A percentile compares a stretch with the other conserved stretches of the same genome.
Evolutionary conservation across 306 rosid genomes (phyloP).

Genomic region (Trifolium fragiferum): DNA sequence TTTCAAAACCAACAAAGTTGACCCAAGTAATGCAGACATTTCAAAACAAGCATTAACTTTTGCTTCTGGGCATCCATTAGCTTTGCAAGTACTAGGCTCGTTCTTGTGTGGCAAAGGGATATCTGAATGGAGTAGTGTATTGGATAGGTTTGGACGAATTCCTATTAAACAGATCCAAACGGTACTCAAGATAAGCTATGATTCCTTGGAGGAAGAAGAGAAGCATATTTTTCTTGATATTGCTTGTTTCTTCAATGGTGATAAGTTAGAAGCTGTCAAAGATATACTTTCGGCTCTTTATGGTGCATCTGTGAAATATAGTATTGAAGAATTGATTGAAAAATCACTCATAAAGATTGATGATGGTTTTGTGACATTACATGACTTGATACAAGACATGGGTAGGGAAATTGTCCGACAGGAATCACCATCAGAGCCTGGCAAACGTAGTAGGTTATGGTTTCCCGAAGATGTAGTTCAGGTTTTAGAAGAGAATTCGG

Average conservation of each 20-base stretch:
- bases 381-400: slow-evolving; percentile 12
- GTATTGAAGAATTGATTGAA: neutral
- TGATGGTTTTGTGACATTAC: slow-evolving; percentile 5
- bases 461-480: neutral
- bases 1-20: slow-evolving; percentile 1
- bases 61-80: slow-evolving; percentile 2
- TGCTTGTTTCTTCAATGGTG: slow-evolving; percentile 24
- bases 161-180: neutral
- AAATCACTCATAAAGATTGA: slow-evolving; percentile 17
- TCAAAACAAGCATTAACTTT: neutral
- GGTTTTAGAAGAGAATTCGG: neutral
- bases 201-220: slow-evolving; percentile 2
- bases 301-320: neutral
- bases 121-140: neutral
- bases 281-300: neutral
- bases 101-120: neutral
- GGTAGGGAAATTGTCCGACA: slow-evolving; percentile 18
- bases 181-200: neutral
- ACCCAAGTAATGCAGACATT: neutral
- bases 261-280: neutral
- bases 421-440: slow-evolving; percentile 8
- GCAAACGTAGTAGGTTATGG: slow-evolving; percentile 12
- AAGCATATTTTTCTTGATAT: neutral
- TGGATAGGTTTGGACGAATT: neutral
- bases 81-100: slow-evolving; percentile 15